phyloP scores from a whole-genome alignment of 352 stramenopile species.

The Thalassiosira livingstoniorum region DNA sequence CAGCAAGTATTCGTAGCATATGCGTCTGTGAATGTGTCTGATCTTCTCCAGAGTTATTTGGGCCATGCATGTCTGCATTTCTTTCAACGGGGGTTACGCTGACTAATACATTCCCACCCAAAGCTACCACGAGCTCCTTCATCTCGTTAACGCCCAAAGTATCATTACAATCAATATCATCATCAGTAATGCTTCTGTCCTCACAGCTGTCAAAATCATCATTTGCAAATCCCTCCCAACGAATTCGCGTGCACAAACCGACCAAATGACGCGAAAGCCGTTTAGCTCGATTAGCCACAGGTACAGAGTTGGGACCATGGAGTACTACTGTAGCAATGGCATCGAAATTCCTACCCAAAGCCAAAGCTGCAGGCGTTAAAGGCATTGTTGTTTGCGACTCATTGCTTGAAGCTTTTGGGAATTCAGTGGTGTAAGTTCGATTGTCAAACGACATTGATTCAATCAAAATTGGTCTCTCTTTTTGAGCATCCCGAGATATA shows the following conservation, averaged over 20 bases:
- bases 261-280: conserved; percentile 51
- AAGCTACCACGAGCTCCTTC: conserved; percentile 19
- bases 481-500: no score
- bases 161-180: background rate
- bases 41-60: background rate
- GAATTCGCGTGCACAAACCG: conserved; percentile 57
- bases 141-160: background rate
- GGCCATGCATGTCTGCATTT: conserved; percentile 19
- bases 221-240: conserved; percentile 19
- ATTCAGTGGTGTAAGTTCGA: background rate
- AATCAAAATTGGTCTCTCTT: conserved; percentile 54
- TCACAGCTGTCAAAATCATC: background rate
- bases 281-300: conserved; percentile 56
- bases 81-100: conserved; percentile 60
- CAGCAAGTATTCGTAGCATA: conserved; percentile 67
- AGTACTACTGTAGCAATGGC: conserved; percentile 73
- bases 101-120: conserved; percentile 66
- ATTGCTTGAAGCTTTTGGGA: background rate
- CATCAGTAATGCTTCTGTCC: background rate
- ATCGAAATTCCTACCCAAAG: conserved; percentile 57
- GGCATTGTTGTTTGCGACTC: background rate
- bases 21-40: conserved; percentile 41
- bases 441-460: conserved; percentile 67
- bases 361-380: conserved; percentile 21
- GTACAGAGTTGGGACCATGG: conserved; percentile 60